These are phyloP conservation scores for Ulvella scutata DNA, from an alignment of 139 green algal genomes.

Conservation along the genomic window DNA sequence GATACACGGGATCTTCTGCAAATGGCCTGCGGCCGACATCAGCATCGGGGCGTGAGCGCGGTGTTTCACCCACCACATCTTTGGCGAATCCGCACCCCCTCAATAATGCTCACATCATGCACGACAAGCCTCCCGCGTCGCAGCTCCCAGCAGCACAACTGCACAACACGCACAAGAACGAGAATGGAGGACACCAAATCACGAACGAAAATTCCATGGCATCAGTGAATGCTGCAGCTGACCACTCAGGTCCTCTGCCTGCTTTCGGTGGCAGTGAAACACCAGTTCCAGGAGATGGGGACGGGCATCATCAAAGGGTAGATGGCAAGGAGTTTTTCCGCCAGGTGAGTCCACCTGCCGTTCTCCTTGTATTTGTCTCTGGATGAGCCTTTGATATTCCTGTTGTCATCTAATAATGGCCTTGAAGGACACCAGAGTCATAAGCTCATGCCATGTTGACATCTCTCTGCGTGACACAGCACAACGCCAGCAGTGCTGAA, in stretches of 20 bases:
- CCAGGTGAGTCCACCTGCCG: background rate
- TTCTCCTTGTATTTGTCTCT: background rate
- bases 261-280: too few species aligned
- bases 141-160: background rate
- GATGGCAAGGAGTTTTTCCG: background rate
- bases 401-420: background rate
- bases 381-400: background rate
- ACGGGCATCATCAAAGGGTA: background rate
- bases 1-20: background rate
- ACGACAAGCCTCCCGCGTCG: background rate
- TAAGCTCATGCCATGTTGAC: background rate
- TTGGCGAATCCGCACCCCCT: background rate
- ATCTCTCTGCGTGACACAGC: background rate
- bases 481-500: background rate
- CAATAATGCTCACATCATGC: slow-evolving; percentile 2
- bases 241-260: too few species aligned
- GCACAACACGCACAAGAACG: background rate
- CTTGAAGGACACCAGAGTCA: background rate
- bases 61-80: background rate
- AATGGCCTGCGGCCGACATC: background rate
- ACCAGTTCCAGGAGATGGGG: background rate
- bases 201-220: background rate
- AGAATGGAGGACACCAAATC: background rate
- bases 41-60: background rate
- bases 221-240: background rate